These are phyloP conservation scores for Umbelopsis sp. DNA, from an alignment of 192 early-diverging fungal genomes.

Conservation along the genomic window DNA sequence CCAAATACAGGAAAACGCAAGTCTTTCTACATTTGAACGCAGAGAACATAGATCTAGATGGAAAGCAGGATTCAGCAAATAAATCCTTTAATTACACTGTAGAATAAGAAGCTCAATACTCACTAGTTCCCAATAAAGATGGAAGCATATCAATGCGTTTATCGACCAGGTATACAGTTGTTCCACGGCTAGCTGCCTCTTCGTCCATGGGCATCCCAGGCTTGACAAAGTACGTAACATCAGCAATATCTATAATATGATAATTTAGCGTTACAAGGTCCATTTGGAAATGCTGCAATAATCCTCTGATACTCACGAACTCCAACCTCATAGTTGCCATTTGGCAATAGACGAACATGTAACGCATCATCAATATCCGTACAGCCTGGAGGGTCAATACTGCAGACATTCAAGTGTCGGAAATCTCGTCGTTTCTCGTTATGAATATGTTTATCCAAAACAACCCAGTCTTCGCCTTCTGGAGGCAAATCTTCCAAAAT, in stretches of 20 bases:
- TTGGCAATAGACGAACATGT: slow-evolving; percentile 69
- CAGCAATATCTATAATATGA: slow-evolving; percentile 82
- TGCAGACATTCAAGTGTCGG: slow-evolving; percentile 84
- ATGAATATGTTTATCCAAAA: slow-evolving; percentile 68
- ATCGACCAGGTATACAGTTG: slow-evolving; percentile 93
- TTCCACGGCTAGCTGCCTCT: slow-evolving; percentile 84
- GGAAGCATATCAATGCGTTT: slow-evolving; percentile 96
- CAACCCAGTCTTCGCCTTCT: slow-evolving; percentile 88
- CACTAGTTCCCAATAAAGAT: slow-evolving; percentile 67
- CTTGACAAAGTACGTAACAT: slow-evolving; percentile 93
- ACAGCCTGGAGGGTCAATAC: slow-evolving; percentile 98
- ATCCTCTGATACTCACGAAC: slow-evolving; percentile 53
- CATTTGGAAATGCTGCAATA: neutral
- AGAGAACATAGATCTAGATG: slow-evolving; percentile 80
- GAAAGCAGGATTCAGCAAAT: too few relatives aligned
- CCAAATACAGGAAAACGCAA: slow-evolving; percentile 93
- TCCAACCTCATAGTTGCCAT: slow-evolving; percentile 47
- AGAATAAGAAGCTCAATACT: neutral
- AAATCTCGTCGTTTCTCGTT: slow-evolving; percentile 77
- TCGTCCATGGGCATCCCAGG: slow-evolving; percentile 78
- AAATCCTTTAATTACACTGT: too few relatives aligned
- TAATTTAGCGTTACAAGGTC: neutral
- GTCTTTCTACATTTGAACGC: slow-evolving; percentile 83
- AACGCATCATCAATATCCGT: slow-evolving; percentile 99
- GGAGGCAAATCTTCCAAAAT: slow-evolving; percentile 82